Percentiles rank a stretch among this genome's conserved stretches.
Evolutionary conservation across 495 filamentous ascomycete species (phyloP).

Genomic region (Daldinia bambusicola): DNA sequence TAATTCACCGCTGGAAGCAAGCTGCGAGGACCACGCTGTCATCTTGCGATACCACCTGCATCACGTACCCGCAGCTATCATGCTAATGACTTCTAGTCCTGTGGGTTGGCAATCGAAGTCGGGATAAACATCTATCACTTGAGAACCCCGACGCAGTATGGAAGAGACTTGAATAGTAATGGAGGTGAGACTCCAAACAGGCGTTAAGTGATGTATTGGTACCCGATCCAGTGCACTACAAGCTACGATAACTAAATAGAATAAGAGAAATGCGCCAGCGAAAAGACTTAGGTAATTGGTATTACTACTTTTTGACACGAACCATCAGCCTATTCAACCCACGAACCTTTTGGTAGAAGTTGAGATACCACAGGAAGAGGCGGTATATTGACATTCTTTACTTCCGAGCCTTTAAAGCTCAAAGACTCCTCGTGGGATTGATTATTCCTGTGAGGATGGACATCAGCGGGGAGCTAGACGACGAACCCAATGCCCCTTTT

Average conservation of each 20-base stretch:
- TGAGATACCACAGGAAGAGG: conserved; percentile 22
- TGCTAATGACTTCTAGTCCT: too few species aligned
- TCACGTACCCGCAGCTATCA: too few species aligned
- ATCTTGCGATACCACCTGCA: neutral
- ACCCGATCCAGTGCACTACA: neutral
- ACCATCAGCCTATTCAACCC: neutral
- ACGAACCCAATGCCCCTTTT: neutral
- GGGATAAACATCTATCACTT: too few species aligned
- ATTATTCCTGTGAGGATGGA: neutral
- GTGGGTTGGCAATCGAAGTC: too few species aligned
- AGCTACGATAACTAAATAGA: neutral
- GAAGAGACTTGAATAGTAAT: too few species aligned
- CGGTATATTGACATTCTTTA: conserved; percentile 12
- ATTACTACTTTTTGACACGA: neutral
- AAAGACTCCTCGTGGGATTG: neutral
- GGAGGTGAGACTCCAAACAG: too few species aligned
- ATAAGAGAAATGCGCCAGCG: neutral
- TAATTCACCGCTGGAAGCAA: neutral
- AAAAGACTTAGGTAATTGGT: too few species aligned
- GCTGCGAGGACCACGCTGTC: neutral
- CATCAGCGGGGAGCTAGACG: neutral
- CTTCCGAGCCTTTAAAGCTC: neutral
- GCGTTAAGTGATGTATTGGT: neutral
- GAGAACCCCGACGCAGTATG: too few species aligned
- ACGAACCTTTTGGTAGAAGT: conserved; percentile 23